phyloP scores from a whole-genome alignment of 176 grass and related monocot species.

The Aegilops tauschii region DNA sequence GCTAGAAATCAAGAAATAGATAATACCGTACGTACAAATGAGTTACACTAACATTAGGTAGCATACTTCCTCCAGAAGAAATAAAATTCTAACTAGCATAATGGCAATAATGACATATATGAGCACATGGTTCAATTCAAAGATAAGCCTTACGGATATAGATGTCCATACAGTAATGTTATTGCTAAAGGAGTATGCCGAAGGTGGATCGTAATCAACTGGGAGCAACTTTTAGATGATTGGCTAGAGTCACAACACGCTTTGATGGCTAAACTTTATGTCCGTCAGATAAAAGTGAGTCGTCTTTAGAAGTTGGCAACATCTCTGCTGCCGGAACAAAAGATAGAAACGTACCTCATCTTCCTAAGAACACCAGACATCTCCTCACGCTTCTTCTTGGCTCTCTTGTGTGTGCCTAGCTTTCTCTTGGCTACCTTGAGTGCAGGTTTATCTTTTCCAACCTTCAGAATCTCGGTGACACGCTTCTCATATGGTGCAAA shows the following conservation, averaged over 20 bases:
- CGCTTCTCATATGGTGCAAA: slow-evolving; percentile 30
- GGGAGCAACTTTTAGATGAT: slow-evolving; percentile 21
- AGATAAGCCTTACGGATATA: background rate
- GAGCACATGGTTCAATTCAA: background rate
- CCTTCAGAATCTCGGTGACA: slow-evolving; percentile 26
- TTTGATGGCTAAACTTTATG: slow-evolving; percentile 29
- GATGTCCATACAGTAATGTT: background rate
- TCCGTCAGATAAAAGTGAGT: slow-evolving; percentile 26
- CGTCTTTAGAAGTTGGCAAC: slow-evolving; percentile 7
- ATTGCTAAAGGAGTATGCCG: background rate
- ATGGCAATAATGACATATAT: background rate
- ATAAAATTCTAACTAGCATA: background rate
- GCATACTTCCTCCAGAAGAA: background rate
- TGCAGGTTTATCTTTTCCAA: slow-evolving; percentile 35
- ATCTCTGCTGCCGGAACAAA: slow-evolving; percentile 19
- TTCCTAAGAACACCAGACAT: slow-evolving; percentile 45
- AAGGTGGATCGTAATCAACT: slow-evolving; percentile 20
- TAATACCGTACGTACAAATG: background rate
- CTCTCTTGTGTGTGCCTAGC: slow-evolving; percentile 40
- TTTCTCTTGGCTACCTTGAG: slow-evolving; percentile 47
- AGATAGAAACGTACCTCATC: slow-evolving; percentile 45
- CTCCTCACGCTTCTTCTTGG: slow-evolving; percentile 48
- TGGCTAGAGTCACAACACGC: slow-evolving; percentile 20
- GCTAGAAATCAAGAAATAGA: background rate
- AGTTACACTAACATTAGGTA: background rate